A percentile compares a stretch with the other conserved stretches of the same genome.
These are phyloP conservation scores for Aspergillus sp. DNA, from an alignment of 2,329 filamentous ascomycete genomes.

Conservation along the genomic window DNA sequence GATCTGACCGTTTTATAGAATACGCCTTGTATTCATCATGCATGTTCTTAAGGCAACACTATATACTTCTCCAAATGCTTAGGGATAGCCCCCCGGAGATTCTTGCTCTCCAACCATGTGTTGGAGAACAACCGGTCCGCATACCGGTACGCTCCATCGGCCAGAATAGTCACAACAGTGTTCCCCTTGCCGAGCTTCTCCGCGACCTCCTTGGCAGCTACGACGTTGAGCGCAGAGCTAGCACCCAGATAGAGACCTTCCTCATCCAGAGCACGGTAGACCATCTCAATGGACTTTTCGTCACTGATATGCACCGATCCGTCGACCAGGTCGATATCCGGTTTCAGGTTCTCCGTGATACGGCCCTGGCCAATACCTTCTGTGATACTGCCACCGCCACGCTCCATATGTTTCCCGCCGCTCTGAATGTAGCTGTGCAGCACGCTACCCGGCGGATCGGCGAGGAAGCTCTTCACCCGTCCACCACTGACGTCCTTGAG, in stretches of 20 bases:
- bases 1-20: conserved; percentile 38
- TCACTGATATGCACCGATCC: conserved; percentile 77
- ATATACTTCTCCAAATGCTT: conserved; percentile 87
- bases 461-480: conserved; percentile 76
- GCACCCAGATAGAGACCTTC: conserved; percentile 93
- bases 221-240: conserved; percentile 88
- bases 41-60: conserved; percentile 59
- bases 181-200: conserved; percentile 80
- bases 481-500: conserved; percentile 75
- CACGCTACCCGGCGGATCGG: conserved; percentile 88
- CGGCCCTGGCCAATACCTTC: conserved; percentile 96
- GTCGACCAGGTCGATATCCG: conserved; percentile 76
- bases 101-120: conserved; percentile 85
- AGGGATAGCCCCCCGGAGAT: conserved; percentile 70
- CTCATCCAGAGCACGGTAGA: conserved; percentile 91
- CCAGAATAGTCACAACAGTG: conserved; percentile 88
- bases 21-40: conserved; percentile 3
- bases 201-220: conserved; percentile 87
- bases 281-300: conserved; percentile 94
- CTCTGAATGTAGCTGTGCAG: conserved; percentile 85
- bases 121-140: conserved; percentile 86
- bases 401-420: conserved; percentile 73
- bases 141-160: conserved; percentile 95
- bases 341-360: conserved; percentile 86
- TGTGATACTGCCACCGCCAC: conserved; percentile 80